Base-by-base conservation (phyloP, 1,284 basidiomycete genomes). In the Fistulina hepatica region DNA sequence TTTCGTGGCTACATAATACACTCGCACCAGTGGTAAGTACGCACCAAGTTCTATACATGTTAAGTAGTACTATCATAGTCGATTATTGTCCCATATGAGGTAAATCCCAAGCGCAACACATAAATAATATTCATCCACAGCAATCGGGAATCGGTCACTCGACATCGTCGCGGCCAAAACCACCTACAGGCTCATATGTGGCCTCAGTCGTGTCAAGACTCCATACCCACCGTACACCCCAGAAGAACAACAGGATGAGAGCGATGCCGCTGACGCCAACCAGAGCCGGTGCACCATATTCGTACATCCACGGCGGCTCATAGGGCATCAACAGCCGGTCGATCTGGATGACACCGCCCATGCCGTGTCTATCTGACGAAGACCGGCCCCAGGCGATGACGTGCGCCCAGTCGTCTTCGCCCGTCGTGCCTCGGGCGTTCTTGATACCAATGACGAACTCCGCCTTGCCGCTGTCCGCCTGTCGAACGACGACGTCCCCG, bases 261-360 rank as follows among this genome's bases (percentile, higher is more conserved):
- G 67, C 37, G 11, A 77, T 55, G 6, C 83, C 79, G 17, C 74
- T 37, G 3, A 62, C 53, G 5, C 76, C 73, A 3, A 81, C 72
- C 11, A 68, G 59, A 4, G 68, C 51, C 0, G 84, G 82, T 5
- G 65, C 63, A 31, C 81, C 79, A 48, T 78, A 85, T 47, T 72
- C 65, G 36, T 71, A 59, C 71, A 79, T 86, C 84, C 82, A 88
- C 11, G 77, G 68, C 0, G 94, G 90, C 44, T 80, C 64, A 56
- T 93, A 98, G 13, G 94, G 94, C 24, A 78, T 52, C 28, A 97
- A 63, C 7, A 97, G 69, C 17, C 71, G 66, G 61, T 97, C 88
- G 45, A 98, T 81, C 56, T 83, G 73, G 40, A 97, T 71, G 19
- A 97, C 88, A 4, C 95, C 94, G 2, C 92, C 91, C 6, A 64